Evolutionary conservation across 2,329 filamentous ascomycete genomes (phyloP), one percentile per base, ranked within the genome.

Genomic region (Colletotrichum nymphaeae): DNA sequence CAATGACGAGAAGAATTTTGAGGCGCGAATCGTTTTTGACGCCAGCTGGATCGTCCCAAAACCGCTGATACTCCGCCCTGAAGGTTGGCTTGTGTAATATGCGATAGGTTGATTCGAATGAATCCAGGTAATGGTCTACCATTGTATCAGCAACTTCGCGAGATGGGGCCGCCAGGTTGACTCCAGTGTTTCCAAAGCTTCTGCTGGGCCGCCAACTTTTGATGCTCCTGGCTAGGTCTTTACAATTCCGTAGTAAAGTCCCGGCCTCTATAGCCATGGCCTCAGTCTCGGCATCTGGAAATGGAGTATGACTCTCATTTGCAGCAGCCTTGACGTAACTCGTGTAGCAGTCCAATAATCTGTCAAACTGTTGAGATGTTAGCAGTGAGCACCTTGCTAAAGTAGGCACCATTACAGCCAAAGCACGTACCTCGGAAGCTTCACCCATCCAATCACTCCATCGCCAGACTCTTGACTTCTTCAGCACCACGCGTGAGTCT

Each of bases 11-110:
- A 3, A 84, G 79, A 1, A 84, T 73, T n/a, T 81, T 82, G 5
- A 85, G 79, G 2, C 79, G 79, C 3, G 80, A 32, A 3, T 75
- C 77, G 6, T 63, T 71, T 1, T 77, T 70, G 1, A 76, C 75
- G 8, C 7, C 74, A 5, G 79, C 78, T 0, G 82, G 79, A 3
- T 81, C 11, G 4, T 81, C 77, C 88, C 88, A 90, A 73, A 86
- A 87, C 0, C 65, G 78, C 4, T 80, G 72, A 74, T 89, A 91
- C 8, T 89, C 85, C 24, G 80, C 75, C 82, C 84, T 84, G 72
- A 91, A 91, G 0, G 83, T 86, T 0, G 88, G 88, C 5, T 81
- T 77, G 67, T 91, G 89, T 0, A 91, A 77, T 57, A 91, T 86
- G 3, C 88, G 85, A 64, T 89, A 85, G 0, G 83, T 82, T 1